These are phyloP conservation scores for Annona squamosa DNA, from an alignment of 164 flowering plant genomes.

Conservation along the genomic window DNA sequence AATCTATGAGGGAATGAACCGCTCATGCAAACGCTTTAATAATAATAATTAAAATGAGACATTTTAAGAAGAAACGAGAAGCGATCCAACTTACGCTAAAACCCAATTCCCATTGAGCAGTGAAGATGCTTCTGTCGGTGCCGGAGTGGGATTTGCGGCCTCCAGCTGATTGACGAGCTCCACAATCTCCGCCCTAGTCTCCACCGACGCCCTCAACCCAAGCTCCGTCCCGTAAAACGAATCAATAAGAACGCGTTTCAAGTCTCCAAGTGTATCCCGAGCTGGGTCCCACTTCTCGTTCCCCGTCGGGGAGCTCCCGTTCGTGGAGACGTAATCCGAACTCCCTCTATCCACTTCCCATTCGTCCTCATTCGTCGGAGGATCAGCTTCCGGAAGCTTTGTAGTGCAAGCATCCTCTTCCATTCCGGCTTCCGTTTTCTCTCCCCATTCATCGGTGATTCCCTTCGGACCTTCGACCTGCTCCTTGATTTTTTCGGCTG, in stretches of 20 bases:
- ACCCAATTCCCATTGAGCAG: constrained; percentile 91
- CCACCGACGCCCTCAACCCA: constrained; percentile 62
- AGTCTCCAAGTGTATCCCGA: constrained; percentile 30
- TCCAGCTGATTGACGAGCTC: constrained; percentile 83
- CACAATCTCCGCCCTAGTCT: constrained; percentile 74
- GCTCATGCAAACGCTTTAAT: neutral
- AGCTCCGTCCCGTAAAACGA: constrained; percentile 70
- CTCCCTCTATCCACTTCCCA: constrained; percentile 42
- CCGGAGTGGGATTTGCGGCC: constrained; percentile 65
- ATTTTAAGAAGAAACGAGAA: constrained; percentile 1
- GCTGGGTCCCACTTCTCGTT: neutral
- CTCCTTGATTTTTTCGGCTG: constrained; percentile 3
- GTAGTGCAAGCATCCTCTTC: constrained; percentile 22
- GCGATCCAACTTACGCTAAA: constrained; percentile 53
- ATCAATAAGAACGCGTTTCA: constrained; percentile 77
- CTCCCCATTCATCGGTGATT: constrained; percentile 67
- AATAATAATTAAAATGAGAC: neutral
- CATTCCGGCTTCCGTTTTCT: constrained; percentile 41
- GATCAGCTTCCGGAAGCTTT: constrained; percentile 46
- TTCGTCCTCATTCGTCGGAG: constrained; percentile 66
- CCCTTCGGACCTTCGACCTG: neutral
- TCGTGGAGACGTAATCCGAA: constrained; percentile 15
- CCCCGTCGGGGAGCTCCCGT: constrained; percentile 18
- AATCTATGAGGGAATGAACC: neutral
- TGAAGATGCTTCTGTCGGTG: constrained; percentile 45